These are phyloP conservation scores for Lithocarpus polystachyus DNA, from an alignment of 306 rosid genomes.

Conservation along the genomic window DNA sequence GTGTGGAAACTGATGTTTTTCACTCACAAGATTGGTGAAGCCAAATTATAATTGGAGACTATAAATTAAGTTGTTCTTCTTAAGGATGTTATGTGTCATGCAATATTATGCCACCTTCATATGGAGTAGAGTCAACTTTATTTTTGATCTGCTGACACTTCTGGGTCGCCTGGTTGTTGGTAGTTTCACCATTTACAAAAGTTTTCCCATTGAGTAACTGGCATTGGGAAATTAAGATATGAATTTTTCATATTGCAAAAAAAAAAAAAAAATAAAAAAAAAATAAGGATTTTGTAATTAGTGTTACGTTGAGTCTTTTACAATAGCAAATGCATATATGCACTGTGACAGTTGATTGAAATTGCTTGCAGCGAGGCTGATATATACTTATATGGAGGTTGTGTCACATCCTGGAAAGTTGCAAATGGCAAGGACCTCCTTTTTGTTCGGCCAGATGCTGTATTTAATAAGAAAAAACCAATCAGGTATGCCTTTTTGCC, in stretches of 20 bases:
- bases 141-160: too few relatives aligned
- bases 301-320: background rate
- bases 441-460: slow-evolving; percentile 91
- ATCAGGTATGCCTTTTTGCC: slow-evolving; percentile 58
- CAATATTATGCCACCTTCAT: too few relatives aligned
- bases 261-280: background rate
- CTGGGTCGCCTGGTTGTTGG: too few relatives aligned
- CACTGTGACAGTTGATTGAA: background rate
- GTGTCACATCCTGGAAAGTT: slow-evolving; percentile 83
- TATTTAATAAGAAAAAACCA: slow-evolving; percentile 81
- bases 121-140: too few relatives aligned
- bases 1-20: too few relatives aligned
- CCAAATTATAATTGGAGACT: too few relatives aligned
- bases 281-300: background rate
- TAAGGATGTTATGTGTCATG: too few relatives aligned
- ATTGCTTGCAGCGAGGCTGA: slow-evolving; percentile 76
- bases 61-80: too few relatives aligned
- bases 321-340: background rate
- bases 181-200: too few relatives aligned
- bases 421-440: slow-evolving; percentile 79
- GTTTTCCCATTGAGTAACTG: too few relatives aligned
- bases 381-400: slow-evolving; percentile 77
- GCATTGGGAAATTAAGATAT: background rate
- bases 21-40: too few relatives aligned
- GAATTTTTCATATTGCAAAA: background rate